Percentiles rank a stretch among this genome's conserved stretches.
phyloP scores from a whole-genome alignment of 2,329 filamentous ascomycete species.

The Aspergillus sp. region DNA sequence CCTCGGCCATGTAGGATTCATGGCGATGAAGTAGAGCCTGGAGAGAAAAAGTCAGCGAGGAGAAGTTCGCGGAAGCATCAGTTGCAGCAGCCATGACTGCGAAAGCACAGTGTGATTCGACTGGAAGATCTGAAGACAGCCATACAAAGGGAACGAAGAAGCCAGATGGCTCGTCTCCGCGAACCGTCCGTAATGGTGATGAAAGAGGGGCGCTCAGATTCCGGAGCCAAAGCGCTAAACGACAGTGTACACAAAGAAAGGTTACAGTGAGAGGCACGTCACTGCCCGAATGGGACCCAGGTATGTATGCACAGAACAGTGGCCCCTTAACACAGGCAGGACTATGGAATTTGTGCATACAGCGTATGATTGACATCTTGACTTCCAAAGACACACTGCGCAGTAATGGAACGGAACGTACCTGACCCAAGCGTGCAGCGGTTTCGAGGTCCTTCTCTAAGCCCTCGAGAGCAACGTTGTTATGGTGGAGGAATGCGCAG shows the following conservation, averaged over 20 bases:
- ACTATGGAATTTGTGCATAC: constrained; percentile 1
- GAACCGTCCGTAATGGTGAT: neutral
- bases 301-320: neutral
- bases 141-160: constrained; percentile 15
- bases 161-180: neutral
- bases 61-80: constrained; percentile 25
- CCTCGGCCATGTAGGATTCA: constrained; percentile 90
- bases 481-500: constrained; percentile 79
- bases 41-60: constrained; percentile 68
- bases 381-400: neutral
- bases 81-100: constrained; percentile 27
- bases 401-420: constrained; percentile 51
- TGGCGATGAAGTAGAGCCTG: constrained; percentile 90
- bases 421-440: constrained; percentile 87
- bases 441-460: constrained; percentile 85
- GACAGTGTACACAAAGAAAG: constrained; percentile 1
- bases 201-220: constrained; percentile 9
- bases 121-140: constrained; percentile 23
- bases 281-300: neutral
- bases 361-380: constrained; percentile 1
- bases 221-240: constrained; percentile 10
- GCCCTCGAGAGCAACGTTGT: constrained; percentile 70
- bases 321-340: neutral
- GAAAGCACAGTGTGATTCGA: constrained; percentile 26
- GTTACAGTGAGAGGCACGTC: neutral